These are phyloP conservation scores for Ceratonia siliqua DNA, from an alignment of 306 rosid genomes.

Conservation along the genomic window DNA sequence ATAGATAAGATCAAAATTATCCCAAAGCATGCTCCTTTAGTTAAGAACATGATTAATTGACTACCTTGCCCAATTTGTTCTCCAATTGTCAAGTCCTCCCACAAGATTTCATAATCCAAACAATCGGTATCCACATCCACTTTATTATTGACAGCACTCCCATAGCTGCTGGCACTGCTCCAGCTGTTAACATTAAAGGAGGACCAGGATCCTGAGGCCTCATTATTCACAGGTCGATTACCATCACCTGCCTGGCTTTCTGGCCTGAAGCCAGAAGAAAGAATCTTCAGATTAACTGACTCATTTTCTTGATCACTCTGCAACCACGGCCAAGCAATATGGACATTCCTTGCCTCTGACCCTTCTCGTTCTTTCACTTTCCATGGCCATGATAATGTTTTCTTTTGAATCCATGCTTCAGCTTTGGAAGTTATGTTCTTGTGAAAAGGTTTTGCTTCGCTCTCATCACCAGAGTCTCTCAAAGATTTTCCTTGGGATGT, in stretches of 20 bases:
- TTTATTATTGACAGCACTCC: slow-evolving; percentile 76
- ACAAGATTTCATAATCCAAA: slow-evolving; percentile 91
- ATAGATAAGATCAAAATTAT: slow-evolving; percentile 21
- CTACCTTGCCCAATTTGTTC: slow-evolving; percentile 98
- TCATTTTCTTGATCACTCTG: slow-evolving; percentile 75
- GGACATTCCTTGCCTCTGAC: slow-evolving; percentile 52
- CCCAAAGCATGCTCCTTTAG: slow-evolving; percentile 22
- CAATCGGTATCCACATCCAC: slow-evolving; percentile 80
- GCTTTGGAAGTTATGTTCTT: slow-evolving; percentile 69
- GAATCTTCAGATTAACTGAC: slow-evolving; percentile 44
- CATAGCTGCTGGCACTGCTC: slow-evolving; percentile 96
- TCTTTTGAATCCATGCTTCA: slow-evolving; percentile 90
- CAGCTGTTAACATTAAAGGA: slow-evolving; percentile 86
- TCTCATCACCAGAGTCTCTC: slow-evolving; percentile 69
- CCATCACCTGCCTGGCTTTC: slow-evolving; percentile 62
- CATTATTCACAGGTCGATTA: slow-evolving; percentile 57
- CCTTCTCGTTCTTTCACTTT: slow-evolving; percentile 71
- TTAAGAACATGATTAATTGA: slow-evolving; percentile 27
- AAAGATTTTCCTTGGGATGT: slow-evolving; percentile 55
- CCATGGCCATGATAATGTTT: slow-evolving; percentile 91
- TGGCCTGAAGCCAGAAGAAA: slow-evolving; percentile 45
- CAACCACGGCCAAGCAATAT: slow-evolving; percentile 59
- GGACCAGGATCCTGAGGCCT: slow-evolving; percentile 80
- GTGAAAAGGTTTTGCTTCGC: slow-evolving; percentile 73
- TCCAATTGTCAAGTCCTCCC: slow-evolving; percentile 95